Percentiles rank a stretch among this genome's conserved stretches.
Conservation (phyloP, 2,329 filamentous ascomycete genomes). For the Coniosporium tulheliwenetii region DNA sequence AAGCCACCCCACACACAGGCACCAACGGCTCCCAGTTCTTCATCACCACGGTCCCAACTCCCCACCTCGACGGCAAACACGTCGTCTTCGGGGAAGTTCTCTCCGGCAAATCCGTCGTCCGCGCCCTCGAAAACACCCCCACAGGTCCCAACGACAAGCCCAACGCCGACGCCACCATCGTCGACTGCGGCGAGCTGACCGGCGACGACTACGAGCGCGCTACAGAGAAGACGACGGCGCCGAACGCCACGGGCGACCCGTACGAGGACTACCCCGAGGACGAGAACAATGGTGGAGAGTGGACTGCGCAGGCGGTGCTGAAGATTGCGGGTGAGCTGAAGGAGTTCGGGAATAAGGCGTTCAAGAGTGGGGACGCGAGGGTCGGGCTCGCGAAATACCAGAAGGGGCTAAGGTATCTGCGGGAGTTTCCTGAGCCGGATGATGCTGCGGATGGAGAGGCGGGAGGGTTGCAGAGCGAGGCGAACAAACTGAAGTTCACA, state of each 20-base stretch:
- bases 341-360: slow-evolving; percentile 80
- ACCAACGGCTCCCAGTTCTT: slow-evolving; percentile 99
- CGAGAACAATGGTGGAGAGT: slow-evolving; percentile 44
- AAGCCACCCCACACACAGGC: slow-evolving; percentile 27
- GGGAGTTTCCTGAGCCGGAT: slow-evolving; percentile 58
- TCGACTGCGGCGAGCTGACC: slow-evolving; percentile 70
- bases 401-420: slow-evolving; percentile 79
- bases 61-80: slow-evolving; percentile 90
- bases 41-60: slow-evolving; percentile 87
- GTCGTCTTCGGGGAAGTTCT: slow-evolving; percentile 94
- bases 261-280: slow-evolving; percentile 97
- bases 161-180: slow-evolving; percentile 53
- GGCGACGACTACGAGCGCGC: slow-evolving; percentile 53
- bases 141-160: slow-evolving; percentile 70
- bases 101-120: slow-evolving; percentile 78
- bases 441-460: slow-evolving; percentile 54
- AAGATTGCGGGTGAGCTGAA: slow-evolving; percentile 77
- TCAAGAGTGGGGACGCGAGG: slow-evolving; percentile 59
- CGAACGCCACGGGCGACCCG: slow-evolving; percentile 72
- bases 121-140: slow-evolving; percentile 73
- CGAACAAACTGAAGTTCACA: slow-evolving; percentile 64
- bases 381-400: slow-evolving; percentile 81
- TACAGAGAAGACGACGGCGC: slow-evolving; percentile 42
- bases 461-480: slow-evolving; percentile 32
- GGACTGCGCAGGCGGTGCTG: slow-evolving; percentile 30